Evolutionary conservation across 1,139 yeast species (phyloP), one percentile per base, ranked within the genome.

Genomic region (Suhomyces bokatorum): DNA sequence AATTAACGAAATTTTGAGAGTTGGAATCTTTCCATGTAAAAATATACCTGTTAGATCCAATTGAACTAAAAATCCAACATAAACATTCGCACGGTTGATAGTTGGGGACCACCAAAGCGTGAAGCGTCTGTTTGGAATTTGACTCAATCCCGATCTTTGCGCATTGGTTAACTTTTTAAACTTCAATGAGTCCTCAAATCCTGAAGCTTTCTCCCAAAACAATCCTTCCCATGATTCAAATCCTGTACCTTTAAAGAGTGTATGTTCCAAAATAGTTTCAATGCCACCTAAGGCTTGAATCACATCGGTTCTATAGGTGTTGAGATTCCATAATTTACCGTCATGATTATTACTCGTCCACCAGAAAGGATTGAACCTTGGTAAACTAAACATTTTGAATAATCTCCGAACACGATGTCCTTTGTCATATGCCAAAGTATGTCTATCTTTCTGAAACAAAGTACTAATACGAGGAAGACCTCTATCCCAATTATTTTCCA

Each of bases 91-190:
- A 55, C 99, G 80, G 57, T 95, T 95, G 54, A 95, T 95, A 0
- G 99, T 95, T 7, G 99, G 99, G 1, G 98, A 90, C 99, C 99
- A 95, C 99, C 99, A 95, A 36, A 95, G 70, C 0, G 99, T 95
- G 61, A 95, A 95, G 37, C 99, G 78, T 64, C 99, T 85, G 62
- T 95, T 95, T 4, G 99, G 99, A 58, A 95, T 93, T 67, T 95
- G 99, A 62, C 96, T 88, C 54, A 95, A 78, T 62, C 99, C 99
- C 3, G 97, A 86, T 58, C 99, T 75, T 70, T 95, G 99, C 1
- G 99, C 99, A 66, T 91, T 93, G 2, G 99, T 95, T 56, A 95
- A 77, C 63, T 91, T 95, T 63, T 91, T 89, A 66, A 90, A 88
- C 62, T 91, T 93, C 77, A 95, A 78, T 0, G 97, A 87, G 57